Evolutionary conservation across 371 early-diverging fungal genomes (phyloP).

Genomic region (Syncephalastrum racemosum): DNA sequence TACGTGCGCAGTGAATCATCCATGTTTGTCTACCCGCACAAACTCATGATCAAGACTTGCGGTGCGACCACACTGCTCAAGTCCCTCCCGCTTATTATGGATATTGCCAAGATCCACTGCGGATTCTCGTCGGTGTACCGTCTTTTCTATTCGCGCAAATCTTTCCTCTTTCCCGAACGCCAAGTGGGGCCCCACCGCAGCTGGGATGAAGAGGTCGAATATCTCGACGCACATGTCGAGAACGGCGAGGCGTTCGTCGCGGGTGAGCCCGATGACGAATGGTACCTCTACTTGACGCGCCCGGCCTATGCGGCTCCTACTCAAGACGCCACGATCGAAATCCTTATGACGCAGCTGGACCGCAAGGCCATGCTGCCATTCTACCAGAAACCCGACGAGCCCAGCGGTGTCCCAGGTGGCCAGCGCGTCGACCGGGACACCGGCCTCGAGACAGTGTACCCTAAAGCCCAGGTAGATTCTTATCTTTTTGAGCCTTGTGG

Average conservation of each 20-base stretch:
- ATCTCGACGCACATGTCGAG: conserved; percentile 65
- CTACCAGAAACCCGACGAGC: conserved; percentile 55
- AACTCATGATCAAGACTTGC: conserved; percentile 91
- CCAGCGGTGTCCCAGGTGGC: conserved; percentile 58
- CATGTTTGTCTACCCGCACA: conserved; percentile 91
- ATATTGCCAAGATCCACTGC: conserved; percentile 69
- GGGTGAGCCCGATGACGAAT: conserved; percentile 92
- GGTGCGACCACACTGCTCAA: conserved; percentile 90
- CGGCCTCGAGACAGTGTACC: conserved; percentile 77
- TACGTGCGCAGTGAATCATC: conserved; percentile 74
- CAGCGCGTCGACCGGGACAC: conserved; percentile 66
- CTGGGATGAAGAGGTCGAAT: conserved; percentile 86
- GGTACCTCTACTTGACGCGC: conserved; percentile 83
- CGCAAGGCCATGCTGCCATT: conserved; percentile 69
- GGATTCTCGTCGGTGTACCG: conserved; percentile 69
- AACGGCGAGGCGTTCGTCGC: conserved; percentile 83
- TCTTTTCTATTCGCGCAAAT: conserved; percentile 91
- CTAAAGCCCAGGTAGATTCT: conserved; percentile 74
- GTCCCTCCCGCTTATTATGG: conserved; percentile 79
- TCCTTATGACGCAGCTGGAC: conserved; percentile 89
- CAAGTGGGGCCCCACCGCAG: conserved; percentile 84
- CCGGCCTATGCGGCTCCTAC: conserved; percentile 16
- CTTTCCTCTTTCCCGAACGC: conserved; percentile 90
- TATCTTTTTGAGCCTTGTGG: conserved; percentile 93
- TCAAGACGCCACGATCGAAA: conserved; percentile 90